These are phyloP conservation scores for Paraurostyla sp. DNA, from an alignment of 73 alveolate species.

Conservation along the genomic window DNA sequence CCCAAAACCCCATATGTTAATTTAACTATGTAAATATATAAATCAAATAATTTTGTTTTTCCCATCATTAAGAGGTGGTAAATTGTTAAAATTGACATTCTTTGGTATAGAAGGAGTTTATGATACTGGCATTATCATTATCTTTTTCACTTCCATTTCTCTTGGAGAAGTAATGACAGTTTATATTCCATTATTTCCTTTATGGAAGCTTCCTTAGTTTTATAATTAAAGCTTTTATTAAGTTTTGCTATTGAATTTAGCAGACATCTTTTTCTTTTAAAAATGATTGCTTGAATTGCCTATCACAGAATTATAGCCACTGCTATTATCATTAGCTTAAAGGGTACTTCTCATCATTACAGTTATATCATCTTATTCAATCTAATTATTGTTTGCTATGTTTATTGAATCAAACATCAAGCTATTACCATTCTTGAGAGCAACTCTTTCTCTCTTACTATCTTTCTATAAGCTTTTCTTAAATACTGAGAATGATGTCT, in stretches of 20 bases:
- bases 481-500: too few relatives aligned
- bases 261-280: slow-evolving; percentile 4
- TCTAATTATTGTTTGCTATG: too few relatives aligned
- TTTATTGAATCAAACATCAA: too few relatives aligned
- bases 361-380: too few relatives aligned
- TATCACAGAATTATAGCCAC: neutral
- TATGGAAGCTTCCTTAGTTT: neutral
- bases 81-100: slow-evolving; percentile 27
- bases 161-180: slow-evolving; percentile 16
- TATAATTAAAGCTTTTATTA: neutral
- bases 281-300: neutral
- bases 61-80: slow-evolving; percentile 27
- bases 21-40: too few relatives aligned
- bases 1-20: too few relatives aligned
- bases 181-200: too few relatives aligned
- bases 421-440: too few relatives aligned
- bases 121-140: neutral
- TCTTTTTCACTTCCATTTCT: neutral
- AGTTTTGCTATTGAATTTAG: neutral
- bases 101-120: slow-evolving; percentile 31
- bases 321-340: slow-evolving; percentile 7
- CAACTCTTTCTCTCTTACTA: too few relatives aligned
- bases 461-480: too few relatives aligned
- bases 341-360: neutral
- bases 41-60: slow-evolving; percentile 13